Evolutionary conservation across 1,139 yeast genomes (phyloP).

Genomic region (Zygosaccharomyces pseudobailii): DNA sequence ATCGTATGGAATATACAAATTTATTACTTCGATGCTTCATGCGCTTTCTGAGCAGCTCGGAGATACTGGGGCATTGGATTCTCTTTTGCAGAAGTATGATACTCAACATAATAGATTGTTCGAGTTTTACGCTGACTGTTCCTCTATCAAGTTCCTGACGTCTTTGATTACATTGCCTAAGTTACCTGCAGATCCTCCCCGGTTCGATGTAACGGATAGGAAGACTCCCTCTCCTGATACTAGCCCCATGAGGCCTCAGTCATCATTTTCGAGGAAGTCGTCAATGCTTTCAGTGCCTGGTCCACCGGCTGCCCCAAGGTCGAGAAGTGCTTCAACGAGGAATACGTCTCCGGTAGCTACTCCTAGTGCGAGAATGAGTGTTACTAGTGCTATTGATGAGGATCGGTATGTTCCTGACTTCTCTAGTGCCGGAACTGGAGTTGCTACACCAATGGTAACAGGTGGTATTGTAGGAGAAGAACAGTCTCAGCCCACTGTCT

Average conservation of each 20-base stretch:
- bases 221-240: not conserved
- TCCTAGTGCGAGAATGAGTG: not conserved
- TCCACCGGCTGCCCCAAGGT: not conserved
- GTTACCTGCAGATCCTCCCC: conserved; percentile 68
- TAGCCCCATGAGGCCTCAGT: not conserved
- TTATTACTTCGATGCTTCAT: conserved; percentile 83
- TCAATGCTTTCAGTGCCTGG: not conserved
- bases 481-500: not conserved
- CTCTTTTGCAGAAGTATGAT: conserved; percentile 65
- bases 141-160: conserved; percentile 76
- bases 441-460: not conserved
- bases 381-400: not conserved
- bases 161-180: conserved; percentile 84
- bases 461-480: not conserved
- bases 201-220: conserved; percentile 28
- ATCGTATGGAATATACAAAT: conserved; percentile 87
- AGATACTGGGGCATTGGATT: conserved; percentile 66
- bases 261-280: not conserved
- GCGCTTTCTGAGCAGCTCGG: conserved; percentile 72
- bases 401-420: not conserved
- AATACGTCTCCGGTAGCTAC: not conserved
- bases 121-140: conserved; percentile 88
- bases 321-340: not conserved
- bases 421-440: not conserved
- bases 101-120: conserved; percentile 77